These are phyloP conservation scores for Fusarium keratoplasticum DNA, from an alignment of 2,329 filamentous ascomycete genomes.

Conservation along the genomic window DNA sequence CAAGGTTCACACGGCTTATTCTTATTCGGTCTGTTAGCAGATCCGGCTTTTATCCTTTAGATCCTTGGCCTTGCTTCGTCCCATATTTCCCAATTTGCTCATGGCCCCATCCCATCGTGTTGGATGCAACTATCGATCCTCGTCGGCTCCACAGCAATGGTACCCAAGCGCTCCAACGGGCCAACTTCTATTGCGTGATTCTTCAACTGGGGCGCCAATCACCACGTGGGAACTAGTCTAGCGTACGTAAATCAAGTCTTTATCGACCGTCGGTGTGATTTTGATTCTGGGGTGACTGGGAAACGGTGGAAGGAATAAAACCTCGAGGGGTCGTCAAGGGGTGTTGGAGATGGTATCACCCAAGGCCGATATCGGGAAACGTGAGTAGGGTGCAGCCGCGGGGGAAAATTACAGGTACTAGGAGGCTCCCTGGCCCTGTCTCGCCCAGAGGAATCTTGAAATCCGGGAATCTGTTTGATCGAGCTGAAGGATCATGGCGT, in stretches of 20 bases:
- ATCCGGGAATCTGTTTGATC: background rate
- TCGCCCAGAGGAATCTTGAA: background rate
- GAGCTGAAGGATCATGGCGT: background rate
- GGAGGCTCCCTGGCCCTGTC: background rate
- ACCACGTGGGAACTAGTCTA: background rate
- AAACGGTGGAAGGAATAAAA: background rate
- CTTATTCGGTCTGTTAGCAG: background rate
- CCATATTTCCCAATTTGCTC: background rate
- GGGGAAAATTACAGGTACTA: background rate
- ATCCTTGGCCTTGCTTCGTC: background rate
- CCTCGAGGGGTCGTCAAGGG: background rate
- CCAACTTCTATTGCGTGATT: background rate
- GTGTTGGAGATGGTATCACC: background rate
- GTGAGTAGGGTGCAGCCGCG: background rate
- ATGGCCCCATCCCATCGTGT: background rate
- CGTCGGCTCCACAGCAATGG: background rate
- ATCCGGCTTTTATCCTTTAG: background rate
- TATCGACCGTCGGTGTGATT: background rate
- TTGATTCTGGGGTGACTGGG: background rate
- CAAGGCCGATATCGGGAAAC: background rate
- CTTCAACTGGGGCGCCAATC: background rate
- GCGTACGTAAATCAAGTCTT: background rate
- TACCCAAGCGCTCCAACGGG: background rate
- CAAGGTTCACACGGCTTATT: background rate
- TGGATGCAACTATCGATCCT: background rate